Evolutionary conservation across 805 yeast species (phyloP).

Genomic region (Starmerella apis): DNA sequence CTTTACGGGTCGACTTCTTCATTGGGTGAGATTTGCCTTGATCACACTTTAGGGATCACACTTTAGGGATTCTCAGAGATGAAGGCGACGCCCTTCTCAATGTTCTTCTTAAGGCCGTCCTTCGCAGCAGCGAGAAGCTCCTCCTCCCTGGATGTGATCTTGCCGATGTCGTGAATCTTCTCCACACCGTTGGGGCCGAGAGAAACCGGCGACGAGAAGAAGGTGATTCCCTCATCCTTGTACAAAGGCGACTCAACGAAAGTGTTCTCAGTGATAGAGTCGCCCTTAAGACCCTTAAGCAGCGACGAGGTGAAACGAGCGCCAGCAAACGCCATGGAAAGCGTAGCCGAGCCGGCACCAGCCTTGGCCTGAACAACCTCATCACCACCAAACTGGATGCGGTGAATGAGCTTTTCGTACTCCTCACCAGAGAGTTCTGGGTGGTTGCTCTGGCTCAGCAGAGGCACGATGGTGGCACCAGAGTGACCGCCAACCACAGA

Average conservation of each 20-base stretch:
- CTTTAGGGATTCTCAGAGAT: slow-evolving; percentile 39
- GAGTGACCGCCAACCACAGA: slow-evolving; percentile 96
- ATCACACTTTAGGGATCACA: neutral
- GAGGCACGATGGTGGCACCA: slow-evolving; percentile 90
- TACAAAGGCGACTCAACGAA: slow-evolving; percentile 61
- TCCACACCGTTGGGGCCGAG: slow-evolving; percentile 86
- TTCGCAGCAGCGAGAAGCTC: slow-evolving; percentile 70
- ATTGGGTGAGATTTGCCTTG: neutral
- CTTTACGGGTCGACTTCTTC: no score
- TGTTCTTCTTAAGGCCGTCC: slow-evolving; percentile 79
- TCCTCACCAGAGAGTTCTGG: slow-evolving; percentile 50
- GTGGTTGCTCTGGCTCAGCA: slow-evolving; percentile 68
- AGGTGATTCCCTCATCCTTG: slow-evolving; percentile 84
- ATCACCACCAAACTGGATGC: slow-evolving; percentile 94
- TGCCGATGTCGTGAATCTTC: slow-evolving; percentile 70
- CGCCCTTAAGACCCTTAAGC: slow-evolving; percentile 37
- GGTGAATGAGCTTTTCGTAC: slow-evolving; percentile 59
- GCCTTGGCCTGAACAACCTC: slow-evolving; percentile 89
- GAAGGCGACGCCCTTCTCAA: slow-evolving; percentile 82
- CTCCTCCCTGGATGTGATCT: slow-evolving; percentile 67
- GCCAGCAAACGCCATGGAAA: slow-evolving; percentile 90
- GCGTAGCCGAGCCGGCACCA: slow-evolving; percentile 89
- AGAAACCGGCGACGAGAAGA: slow-evolving; percentile 91
- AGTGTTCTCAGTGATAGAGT: slow-evolving; percentile 42
- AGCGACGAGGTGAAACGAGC: slow-evolving; percentile 58